phyloP scores from a whole-genome alignment of 306 rosid species.

The Canavalia gladiata region DNA sequence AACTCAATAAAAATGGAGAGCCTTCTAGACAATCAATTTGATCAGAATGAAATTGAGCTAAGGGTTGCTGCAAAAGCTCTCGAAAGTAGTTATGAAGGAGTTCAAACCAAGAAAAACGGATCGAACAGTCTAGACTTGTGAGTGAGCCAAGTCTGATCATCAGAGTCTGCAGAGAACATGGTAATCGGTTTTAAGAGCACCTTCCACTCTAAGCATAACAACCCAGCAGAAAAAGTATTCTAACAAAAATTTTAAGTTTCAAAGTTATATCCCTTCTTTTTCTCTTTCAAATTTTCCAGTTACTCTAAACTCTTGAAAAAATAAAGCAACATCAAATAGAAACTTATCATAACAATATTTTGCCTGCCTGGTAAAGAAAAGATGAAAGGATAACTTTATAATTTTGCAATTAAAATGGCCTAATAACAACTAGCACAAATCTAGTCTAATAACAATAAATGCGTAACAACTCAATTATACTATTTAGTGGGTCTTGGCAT shows the following conservation, averaged over 20 bases:
- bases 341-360: neutral
- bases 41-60: constrained; percentile 50
- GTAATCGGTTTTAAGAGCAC: constrained; percentile 28
- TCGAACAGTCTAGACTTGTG: constrained; percentile 53
- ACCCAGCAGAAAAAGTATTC: neutral
- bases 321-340: neutral
- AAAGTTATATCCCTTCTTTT: neutral
- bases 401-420: neutral
- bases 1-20: constrained; percentile 77
- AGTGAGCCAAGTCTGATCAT: constrained; percentile 81
- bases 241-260: neutral
- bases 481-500: constrained; percentile 12
- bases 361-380: constrained; percentile 1
- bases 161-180: constrained; percentile 63
- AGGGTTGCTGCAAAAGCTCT: constrained; percentile 63
- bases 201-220: constrained; percentile 31
- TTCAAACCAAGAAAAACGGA: constrained; percentile 76
- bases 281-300: constrained; percentile 27
- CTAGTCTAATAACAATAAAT: constrained; percentile 4
- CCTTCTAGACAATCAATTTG: constrained; percentile 74
- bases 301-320: neutral
- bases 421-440: neutral
- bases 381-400: neutral
- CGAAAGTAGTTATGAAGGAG: constrained; percentile 68
- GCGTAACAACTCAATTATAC: neutral